Percentiles rank a stretch among this genome's conserved stretches.
These are phyloP conservation scores for Leccinum subtestaceum DNA, from an alignment of 768 basidiomycete species.

Conservation along the genomic window DNA sequence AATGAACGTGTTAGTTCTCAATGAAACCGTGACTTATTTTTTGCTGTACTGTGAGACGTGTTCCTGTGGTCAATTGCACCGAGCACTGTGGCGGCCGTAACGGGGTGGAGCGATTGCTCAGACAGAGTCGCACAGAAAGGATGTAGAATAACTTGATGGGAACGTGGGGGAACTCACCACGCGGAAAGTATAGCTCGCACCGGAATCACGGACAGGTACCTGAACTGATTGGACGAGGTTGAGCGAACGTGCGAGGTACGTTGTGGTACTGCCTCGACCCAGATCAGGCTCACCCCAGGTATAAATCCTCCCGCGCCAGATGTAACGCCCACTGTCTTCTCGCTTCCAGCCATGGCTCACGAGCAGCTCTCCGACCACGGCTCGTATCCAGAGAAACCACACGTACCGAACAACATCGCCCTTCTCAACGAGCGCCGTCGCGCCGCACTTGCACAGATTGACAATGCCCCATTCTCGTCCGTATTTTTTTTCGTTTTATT, in stretches of 20 bases:
- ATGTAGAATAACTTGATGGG: background rate
- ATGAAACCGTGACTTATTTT: background rate
- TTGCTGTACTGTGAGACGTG: background rate
- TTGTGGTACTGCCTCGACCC: background rate
- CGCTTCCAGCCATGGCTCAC: constrained; percentile 20
- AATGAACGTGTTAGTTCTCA: background rate
- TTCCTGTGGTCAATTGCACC: background rate
- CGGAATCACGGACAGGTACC: background rate
- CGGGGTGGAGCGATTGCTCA: too few relatives aligned
- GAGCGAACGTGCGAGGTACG: constrained; percentile 33
- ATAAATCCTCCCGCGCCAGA: constrained; percentile 6
- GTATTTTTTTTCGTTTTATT: constrained; percentile 25
- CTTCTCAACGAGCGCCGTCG: constrained; percentile 69
- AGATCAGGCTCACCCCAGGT: background rate
- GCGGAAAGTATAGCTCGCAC: background rate
- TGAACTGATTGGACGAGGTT: constrained; percentile 3
- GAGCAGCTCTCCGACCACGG: constrained; percentile 30
- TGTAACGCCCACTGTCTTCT: background rate
- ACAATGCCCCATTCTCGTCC: constrained; percentile 82
- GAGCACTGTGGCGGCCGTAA: background rate
- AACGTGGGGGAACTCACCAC: background rate
- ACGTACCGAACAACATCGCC: constrained; percentile 26
- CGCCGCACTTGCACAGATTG: constrained; percentile 80
- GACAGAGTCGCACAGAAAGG: background rate
- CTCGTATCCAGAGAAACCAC: constrained; percentile 29